Base-by-base conservation (phyloP, 805 yeast genomes). In the Metschnikowia gelsemii region DNA sequence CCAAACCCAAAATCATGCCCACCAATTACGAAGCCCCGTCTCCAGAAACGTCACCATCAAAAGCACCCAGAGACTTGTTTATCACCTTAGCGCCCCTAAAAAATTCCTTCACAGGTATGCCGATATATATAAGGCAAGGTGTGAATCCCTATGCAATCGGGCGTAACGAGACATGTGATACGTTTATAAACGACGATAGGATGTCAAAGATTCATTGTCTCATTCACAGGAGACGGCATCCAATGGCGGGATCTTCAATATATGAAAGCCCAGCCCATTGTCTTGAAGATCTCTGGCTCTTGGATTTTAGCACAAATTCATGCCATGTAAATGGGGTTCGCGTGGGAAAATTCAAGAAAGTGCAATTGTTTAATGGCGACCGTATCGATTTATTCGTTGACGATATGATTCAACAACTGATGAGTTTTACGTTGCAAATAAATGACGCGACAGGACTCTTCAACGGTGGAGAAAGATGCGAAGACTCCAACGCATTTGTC, bases 181-280 rank as follows among this genome's bases (percentile, higher is more conserved):
- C 78, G 24, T 69, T 68, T 31, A 76, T 87, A 13, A 67, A 75
- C 23, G 96, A 90, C 51, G 84, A 75, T 51, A 65, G 96, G 33
- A 75, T 91, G 53, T 90, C 97, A 2, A 86, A 88, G 49, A 71
- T 82, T 1, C 98, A 93, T 62, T 89, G 96, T 60, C 65, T 80
- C 22, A 68, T 91, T 11, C 54, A 72, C 40, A 79, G 79, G 54
- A 75, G 79, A 45, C 69, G 88, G 43, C 87, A 83, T 55, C 80
- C 80, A 0, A 75, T 79, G 3, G 50, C 54, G 7, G 66, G 70
- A 22, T 70, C 79, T 23, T 58, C 65, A 5, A 72, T 82, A 3
- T 78, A 68, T 55, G 87, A 82, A 51, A 78, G 84, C 8, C 88
- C 90, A 0, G 89, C 88, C 0, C 83, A 78, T 62, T 82, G 83